phyloP scores from a whole-genome alignment of 2,329 filamentous ascomycete species.

The Sarocladium strictum region DNA sequence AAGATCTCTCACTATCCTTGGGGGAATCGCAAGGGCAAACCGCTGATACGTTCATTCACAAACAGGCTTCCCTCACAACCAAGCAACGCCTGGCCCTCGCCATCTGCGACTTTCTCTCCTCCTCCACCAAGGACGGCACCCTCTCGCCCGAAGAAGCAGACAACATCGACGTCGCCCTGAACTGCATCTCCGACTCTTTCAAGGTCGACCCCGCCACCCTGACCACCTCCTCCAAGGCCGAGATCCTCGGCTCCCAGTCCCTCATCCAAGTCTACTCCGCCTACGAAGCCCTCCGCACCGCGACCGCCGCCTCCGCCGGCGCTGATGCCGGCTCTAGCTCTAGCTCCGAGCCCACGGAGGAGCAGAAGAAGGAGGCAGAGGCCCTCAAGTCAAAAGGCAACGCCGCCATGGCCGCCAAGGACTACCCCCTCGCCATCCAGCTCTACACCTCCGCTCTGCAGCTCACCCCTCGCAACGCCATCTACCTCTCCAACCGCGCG shows the following conservation, averaged over 20 bases:
- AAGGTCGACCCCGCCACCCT: constrained; percentile 82
- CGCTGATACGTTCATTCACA: neutral
- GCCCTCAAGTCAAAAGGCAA: constrained; percentile 86
- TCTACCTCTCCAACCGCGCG: constrained; percentile 96
- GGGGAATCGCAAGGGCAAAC: neutral
- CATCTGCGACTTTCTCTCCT: constrained; percentile 90
- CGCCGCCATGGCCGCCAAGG: constrained; percentile 89
- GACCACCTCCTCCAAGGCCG: constrained; percentile 36
- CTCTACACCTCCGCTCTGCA: constrained; percentile 83
- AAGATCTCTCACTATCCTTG: neutral
- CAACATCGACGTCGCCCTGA: constrained; percentile 86
- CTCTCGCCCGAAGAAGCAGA: constrained; percentile 84
- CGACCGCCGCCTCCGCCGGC: constrained; percentile 34
- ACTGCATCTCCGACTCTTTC: constrained; percentile 93
- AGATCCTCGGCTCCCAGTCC: constrained; percentile 68
- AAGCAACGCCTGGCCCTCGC: constrained; percentile 91
- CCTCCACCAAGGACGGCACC: constrained; percentile 81
- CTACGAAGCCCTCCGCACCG: constrained; percentile 86
- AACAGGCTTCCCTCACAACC: constrained; percentile 36
- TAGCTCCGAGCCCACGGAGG: constrained; percentile 37
- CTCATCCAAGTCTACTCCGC: constrained; percentile 89
- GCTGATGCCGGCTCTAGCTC: constrained; percentile 26
- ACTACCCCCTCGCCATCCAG: constrained; percentile 77
- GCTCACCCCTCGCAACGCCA: constrained; percentile 78
- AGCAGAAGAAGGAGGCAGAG: constrained; percentile 75